phyloP scores from a whole-genome alignment of 768 basidiomycete genomes.

The Serendipita indica region DNA sequence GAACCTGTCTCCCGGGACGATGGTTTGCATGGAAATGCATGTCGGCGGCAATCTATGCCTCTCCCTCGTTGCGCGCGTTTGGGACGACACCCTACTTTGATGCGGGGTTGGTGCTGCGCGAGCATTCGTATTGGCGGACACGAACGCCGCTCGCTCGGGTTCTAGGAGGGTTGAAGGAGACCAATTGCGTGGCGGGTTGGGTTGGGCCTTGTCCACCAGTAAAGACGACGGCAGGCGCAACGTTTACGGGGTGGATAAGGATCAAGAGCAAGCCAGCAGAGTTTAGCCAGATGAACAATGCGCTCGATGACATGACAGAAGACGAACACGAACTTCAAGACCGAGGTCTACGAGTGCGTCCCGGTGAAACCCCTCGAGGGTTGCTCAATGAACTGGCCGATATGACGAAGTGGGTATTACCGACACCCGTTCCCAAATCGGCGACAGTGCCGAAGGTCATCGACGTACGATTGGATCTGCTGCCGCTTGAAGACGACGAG shows the following conservation, averaged over 20 bases:
- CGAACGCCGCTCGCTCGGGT: slow-evolving; percentile 5
- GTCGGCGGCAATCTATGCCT: slow-evolving; percentile 1
- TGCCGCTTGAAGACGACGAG: not conserved
- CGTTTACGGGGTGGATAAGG: slow-evolving; percentile 3
- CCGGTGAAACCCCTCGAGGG: not conserved
- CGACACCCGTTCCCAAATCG: not conserved
- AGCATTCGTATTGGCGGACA: slow-evolving; percentile 2
- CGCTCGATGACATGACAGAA: not conserved
- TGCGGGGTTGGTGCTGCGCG: not conserved
- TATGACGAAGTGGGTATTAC: slow-evolving; percentile 6
- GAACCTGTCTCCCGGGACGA: slow-evolving; percentile 9
- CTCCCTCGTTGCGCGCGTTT: not conserved
- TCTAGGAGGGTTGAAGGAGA: not conserved
- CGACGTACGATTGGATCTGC: not conserved
- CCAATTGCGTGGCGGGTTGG: not conserved
- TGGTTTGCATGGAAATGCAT: slow-evolving; percentile 11
- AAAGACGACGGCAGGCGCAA: not conserved
- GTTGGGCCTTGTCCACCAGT: slow-evolving; percentile 11
- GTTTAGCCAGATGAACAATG: not conserved
- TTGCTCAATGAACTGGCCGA: slow-evolving; percentile 6
- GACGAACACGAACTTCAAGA: slow-evolving; percentile 5
- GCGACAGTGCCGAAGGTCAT: not conserved
- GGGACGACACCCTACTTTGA: slow-evolving; percentile 10
- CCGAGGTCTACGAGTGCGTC: not conserved
- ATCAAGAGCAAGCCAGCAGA: not conserved